phyloP scores from a whole-genome alignment of 2,329 filamentous ascomycete genomes.

The Ambrosiella beaveri region DNA sequence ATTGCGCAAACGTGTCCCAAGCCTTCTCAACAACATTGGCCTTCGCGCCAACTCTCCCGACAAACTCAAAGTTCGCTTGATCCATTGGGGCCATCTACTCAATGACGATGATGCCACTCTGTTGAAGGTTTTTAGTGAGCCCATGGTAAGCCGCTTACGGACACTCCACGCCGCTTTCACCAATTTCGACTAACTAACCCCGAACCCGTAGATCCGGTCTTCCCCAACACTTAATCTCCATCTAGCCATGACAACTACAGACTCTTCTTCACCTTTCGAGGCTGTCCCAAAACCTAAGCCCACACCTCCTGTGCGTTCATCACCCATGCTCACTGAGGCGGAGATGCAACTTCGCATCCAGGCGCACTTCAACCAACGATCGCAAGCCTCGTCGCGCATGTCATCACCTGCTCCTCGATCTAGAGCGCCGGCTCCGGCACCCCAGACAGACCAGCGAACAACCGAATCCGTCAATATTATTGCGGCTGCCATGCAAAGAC shows the following conservation, averaged over 20 bases:
- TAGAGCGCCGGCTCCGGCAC: background rate
- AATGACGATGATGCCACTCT: constrained; percentile 37
- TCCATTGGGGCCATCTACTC: constrained; percentile 41
- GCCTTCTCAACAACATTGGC: constrained; percentile 29
- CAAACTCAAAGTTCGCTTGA: constrained; percentile 40
- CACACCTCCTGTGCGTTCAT: constrained; percentile 8
- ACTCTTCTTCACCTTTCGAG: background rate
- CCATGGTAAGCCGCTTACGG: constrained; percentile 25
- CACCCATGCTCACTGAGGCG: constrained; percentile 10
- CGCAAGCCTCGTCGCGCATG: constrained; percentile 4
- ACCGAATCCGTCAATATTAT: constrained; percentile 12
- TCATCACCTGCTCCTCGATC: background rate
- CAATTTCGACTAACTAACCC: background rate
- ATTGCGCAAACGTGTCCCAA: constrained; percentile 41
- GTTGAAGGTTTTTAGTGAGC: constrained; percentile 37
- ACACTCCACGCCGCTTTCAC: constrained; percentile 6
- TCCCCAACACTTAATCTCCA: constrained; percentile 9
- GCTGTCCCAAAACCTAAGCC: background rate
- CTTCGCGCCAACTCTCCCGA: constrained; percentile 17
- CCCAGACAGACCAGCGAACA: constrained; percentile 1
- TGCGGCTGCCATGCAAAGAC: constrained; percentile 10
- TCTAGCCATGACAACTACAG: constrained; percentile 9
- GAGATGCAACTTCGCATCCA: constrained; percentile 13
- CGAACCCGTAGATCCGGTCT: constrained; percentile 6
- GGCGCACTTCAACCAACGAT: constrained; percentile 8